Base-by-base conservation (phyloP, 2,329 filamentous ascomycete species). In the Intubia oerlemansii region DNA sequence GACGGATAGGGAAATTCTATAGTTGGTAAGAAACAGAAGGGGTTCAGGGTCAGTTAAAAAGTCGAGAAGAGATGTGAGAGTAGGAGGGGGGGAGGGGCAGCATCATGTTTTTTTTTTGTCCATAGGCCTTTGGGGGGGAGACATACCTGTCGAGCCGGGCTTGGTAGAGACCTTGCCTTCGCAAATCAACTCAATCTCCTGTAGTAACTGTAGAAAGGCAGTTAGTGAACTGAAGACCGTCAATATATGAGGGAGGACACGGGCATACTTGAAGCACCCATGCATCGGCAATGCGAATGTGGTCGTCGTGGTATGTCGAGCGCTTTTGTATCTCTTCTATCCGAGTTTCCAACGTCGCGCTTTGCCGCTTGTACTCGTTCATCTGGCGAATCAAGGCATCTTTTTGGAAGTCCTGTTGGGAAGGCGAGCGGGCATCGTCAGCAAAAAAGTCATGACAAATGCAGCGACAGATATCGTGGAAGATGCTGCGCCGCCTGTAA, bases 351-450 rank as follows among this genome's bases (percentile, higher is more conserved):
- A 90, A 57, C 23, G 76, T 77, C 33, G 65, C 62, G 47, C 82
- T 84, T 48, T 91, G 81, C 41, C 88, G 73, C 54, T 91, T 92
- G 53, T 91, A 93, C 53, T 95, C 88, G 47, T 82, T 79, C 82
- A 98, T 92, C 54, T 93, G 85, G 33, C 90, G 80, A 44, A 79
- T 75, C 48, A 98, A 92, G 38, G 88, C 88, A 57, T 92, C 88
- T 56, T 95, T 98, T 54, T 85, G 78, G 44, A 77, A 88, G 47
- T 76, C 70, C 81, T 90, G 27, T 50, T 47, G 45, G n/a, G n/a
- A n/a, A n/a, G n/a, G n/a, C n/a, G n/a, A n/a, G n/a, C n/a, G n/a
- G n/a, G n/a, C n/a, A n/a, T n/a, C n/a, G n/a, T n/a, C n/a, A n/a
- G n/a, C n/a, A n/a, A n/a, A n/a, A n/a, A n/a, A n/a, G n/a, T n/a